Evolutionary conservation across 805 yeast genomes (phyloP).

Genomic region (Saccharomycopsis sp.): DNA sequence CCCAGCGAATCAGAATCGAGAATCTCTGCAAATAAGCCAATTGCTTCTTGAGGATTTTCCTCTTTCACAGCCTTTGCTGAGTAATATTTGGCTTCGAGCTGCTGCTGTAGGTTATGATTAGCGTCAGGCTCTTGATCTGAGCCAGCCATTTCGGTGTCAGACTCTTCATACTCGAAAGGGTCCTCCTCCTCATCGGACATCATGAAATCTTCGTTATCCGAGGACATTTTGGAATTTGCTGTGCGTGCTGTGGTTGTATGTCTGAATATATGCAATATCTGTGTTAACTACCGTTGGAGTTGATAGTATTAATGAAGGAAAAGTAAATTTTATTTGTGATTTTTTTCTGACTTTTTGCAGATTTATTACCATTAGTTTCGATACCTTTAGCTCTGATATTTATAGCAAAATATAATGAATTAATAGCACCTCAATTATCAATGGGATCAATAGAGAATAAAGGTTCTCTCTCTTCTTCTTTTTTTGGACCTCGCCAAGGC

Average conservation of each 20-base stretch:
- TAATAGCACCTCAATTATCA: too few relatives aligned
- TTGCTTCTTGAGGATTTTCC: conserved; percentile 11
- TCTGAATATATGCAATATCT: neutral
- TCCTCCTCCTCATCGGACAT: conserved; percentile 22
- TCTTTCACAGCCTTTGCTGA: conserved; percentile 19
- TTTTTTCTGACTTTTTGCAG: too few relatives aligned
- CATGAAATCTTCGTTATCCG: conserved; percentile 21
- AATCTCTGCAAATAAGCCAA: conserved; percentile 9
- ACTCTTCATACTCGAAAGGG: conserved; percentile 21
- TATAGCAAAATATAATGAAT: too few relatives aligned
- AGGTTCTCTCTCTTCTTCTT: too few relatives aligned
- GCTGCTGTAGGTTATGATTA: neutral
- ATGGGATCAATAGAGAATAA: too few relatives aligned
- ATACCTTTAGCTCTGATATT: too few relatives aligned
- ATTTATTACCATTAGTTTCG: too few relatives aligned
- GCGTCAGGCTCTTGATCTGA: conserved; percentile 15
- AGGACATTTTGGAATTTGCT: conserved; percentile 20
- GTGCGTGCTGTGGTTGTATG: neutral
- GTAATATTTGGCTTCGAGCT: conserved; percentile 16
- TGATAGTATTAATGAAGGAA: too few relatives aligned
- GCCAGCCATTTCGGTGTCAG: conserved; percentile 21
- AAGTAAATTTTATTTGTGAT: too few relatives aligned
- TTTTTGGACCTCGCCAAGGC: too few relatives aligned
- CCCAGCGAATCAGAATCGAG: neutral
- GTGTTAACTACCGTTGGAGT: too few relatives aligned